Evolutionary conservation across 129 eudicot genomes (phyloP).

Genomic region (Rutidosis leptorrhynchoides): DNA sequence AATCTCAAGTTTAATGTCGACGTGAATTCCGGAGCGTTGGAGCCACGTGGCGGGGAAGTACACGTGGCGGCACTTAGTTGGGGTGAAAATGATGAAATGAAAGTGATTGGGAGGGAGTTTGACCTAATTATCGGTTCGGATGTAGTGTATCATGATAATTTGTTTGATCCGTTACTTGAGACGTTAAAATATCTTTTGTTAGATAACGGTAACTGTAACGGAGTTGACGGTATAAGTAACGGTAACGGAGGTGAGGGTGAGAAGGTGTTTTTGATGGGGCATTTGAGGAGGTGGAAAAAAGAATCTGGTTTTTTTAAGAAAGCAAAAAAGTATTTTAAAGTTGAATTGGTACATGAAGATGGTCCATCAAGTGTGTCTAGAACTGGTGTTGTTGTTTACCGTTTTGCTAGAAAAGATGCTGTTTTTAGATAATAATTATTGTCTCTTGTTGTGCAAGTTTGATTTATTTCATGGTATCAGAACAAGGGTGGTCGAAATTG

Average conservation of each 20-base stretch:
- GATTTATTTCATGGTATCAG: neutral
- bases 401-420: conserved; percentile 43
- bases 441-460: neutral
- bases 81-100: conserved; percentile 67
- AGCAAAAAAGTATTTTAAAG: conserved; percentile 62
- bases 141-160: conserved; percentile 81
- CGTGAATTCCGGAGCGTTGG: conserved; percentile 36
- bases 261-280: conserved; percentile 77
- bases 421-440: conserved; percentile 26
- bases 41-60: conserved; percentile 49
- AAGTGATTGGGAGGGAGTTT: conserved; percentile 51
- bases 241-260: conserved; percentile 24
- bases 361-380: conserved; percentile 47
- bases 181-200: conserved; percentile 60
- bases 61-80: conserved; percentile 65
- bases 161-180: conserved; percentile 68
- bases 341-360: conserved; percentile 61
- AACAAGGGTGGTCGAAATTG: neutral
- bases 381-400: conserved; percentile 73
- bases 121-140: conserved; percentile 78
- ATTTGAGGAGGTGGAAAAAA: conserved; percentile 93
- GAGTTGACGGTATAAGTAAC: conserved; percentile 11
- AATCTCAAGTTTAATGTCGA: conserved; percentile 59
- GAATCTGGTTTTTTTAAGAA: conserved; percentile 69
- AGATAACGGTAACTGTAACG: conserved; percentile 21